These are phyloP conservation scores for Plectosphaerella plurivora DNA, from an alignment of 2,329 filamentous ascomycete genomes.

Conservation along the genomic window DNA sequence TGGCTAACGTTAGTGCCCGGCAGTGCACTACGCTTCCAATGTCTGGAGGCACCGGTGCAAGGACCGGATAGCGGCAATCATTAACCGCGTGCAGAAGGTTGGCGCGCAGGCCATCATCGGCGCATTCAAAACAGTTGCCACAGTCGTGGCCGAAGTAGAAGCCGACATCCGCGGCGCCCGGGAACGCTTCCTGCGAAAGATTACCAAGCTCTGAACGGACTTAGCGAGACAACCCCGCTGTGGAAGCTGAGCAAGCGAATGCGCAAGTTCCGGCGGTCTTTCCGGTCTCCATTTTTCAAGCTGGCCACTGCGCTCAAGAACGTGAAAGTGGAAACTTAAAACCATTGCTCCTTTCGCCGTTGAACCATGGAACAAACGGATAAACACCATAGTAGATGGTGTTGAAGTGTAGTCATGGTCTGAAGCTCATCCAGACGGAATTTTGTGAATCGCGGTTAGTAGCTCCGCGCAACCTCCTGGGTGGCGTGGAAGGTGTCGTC, in stretches of 20 bases:
- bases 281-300: not conserved
- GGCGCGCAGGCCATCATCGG: conserved; percentile 3
- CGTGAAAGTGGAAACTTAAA: conserved; percentile 3
- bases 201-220: not conserved
- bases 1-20: not conserved
- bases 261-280: not conserved
- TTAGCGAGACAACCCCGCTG: not conserved
- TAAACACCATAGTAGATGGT: conserved; percentile 4
- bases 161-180: conserved; percentile 2
- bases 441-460: conserved; percentile 9
- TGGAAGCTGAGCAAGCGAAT: not conserved
- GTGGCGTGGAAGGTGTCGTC: conserved; percentile 11
- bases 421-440: not conserved
- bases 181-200: not conserved
- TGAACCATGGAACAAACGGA: conserved; percentile 5
- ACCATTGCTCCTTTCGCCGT: conserved; percentile 9
- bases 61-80: not conserved
- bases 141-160: conserved; percentile 1
- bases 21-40: not conserved
- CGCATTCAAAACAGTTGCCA: not conserved
- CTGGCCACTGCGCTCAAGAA: conserved; percentile 13
- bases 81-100: conserved; percentile 3
- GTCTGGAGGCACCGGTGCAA: not conserved
- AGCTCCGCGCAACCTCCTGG: conserved; percentile 13
- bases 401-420: not conserved